Evolutionary conservation across 164 flowering plant species (phyloP).

Genomic region (Umbilicus rupestris): DNA sequence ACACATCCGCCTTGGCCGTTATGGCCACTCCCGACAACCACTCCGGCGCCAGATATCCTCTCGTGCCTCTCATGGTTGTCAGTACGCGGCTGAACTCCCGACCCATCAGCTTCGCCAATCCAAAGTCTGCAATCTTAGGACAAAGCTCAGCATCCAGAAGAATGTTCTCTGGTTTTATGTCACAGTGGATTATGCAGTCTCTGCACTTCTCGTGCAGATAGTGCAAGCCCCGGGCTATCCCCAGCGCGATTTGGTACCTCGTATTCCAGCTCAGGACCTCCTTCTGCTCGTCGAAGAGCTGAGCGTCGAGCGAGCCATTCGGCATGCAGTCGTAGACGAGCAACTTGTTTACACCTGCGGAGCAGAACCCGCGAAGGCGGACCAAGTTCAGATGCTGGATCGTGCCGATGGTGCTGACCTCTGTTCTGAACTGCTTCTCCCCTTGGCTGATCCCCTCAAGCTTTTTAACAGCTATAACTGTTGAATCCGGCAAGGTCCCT

Average conservation of each 20-base stretch:
- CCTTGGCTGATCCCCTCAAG: not conserved
- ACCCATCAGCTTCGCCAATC: constrained; percentile 7
- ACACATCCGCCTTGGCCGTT: not conserved
- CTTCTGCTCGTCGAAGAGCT: not conserved
- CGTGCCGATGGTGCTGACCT: constrained; percentile 8
- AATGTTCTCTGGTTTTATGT: not conserved
- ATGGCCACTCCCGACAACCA: not conserved
- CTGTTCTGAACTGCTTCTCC: constrained; percentile 8
- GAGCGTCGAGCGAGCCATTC: not conserved
- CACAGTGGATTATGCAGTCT: not conserved
- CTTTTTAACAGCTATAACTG: not conserved
- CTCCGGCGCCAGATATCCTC: not conserved
- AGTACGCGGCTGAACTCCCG: constrained; percentile 9
- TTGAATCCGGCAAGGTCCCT: not conserved
- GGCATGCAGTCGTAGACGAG: not conserved
- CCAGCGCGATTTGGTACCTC: constrained; percentile 4
- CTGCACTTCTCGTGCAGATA: constrained; percentile 8
- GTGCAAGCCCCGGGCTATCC: not conserved
- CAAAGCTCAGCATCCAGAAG: not conserved
- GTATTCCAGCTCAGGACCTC: not conserved
- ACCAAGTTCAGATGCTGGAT: constrained; percentile 4
- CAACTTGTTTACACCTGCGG: not conserved
- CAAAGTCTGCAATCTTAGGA: not conserved
- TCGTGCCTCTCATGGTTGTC: constrained; percentile 1
- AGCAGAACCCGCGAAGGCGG: constrained; percentile 4